Conservation (phyloP, 495 filamentous ascomycete genomes). For the Penicillium salamii region DNA sequence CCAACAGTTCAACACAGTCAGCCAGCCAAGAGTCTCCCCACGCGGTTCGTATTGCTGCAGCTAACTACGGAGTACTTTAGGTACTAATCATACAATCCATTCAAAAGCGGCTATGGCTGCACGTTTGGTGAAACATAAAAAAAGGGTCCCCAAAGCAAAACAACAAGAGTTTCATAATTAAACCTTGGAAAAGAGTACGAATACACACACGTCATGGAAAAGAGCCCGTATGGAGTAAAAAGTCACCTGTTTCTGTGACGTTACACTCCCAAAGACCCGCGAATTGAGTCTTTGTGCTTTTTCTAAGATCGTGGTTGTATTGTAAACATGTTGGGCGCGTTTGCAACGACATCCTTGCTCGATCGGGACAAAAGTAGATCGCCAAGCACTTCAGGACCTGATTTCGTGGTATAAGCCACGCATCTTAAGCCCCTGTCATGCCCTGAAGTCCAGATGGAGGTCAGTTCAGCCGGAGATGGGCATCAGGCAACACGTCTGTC, state of each 20-base stretch:
- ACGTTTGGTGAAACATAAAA: slow-evolving; percentile 2
- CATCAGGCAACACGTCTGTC: too few relatives aligned
- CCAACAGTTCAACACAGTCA: slow-evolving; percentile 3
- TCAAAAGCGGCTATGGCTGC: not conserved
- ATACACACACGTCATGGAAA: too few relatives aligned
- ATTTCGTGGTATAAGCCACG: too few relatives aligned
- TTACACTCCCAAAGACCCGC: too few relatives aligned
- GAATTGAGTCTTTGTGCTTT: too few relatives aligned
- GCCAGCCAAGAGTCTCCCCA: slow-evolving; percentile 1
- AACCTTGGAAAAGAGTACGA: not conserved
- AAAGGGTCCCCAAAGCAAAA: not conserved
- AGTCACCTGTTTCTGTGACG: too few relatives aligned
- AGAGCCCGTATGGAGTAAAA: too few relatives aligned
- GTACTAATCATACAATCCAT: too few relatives aligned
- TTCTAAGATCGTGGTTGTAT: not conserved
- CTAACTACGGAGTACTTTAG: not conserved
- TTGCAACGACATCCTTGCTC: not conserved
- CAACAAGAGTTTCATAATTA: not conserved
- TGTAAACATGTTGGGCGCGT: not conserved
- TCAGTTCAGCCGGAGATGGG: too few relatives aligned
- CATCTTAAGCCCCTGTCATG: too few relatives aligned
- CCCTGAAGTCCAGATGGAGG: too few relatives aligned
- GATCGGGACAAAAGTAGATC: not conserved
- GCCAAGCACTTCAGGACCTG: too few relatives aligned
- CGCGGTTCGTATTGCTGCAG: not conserved